phyloP scores from a whole-genome alignment of 495 filamentous ascomycete genomes.

The Xylaria telfairii region DNA sequence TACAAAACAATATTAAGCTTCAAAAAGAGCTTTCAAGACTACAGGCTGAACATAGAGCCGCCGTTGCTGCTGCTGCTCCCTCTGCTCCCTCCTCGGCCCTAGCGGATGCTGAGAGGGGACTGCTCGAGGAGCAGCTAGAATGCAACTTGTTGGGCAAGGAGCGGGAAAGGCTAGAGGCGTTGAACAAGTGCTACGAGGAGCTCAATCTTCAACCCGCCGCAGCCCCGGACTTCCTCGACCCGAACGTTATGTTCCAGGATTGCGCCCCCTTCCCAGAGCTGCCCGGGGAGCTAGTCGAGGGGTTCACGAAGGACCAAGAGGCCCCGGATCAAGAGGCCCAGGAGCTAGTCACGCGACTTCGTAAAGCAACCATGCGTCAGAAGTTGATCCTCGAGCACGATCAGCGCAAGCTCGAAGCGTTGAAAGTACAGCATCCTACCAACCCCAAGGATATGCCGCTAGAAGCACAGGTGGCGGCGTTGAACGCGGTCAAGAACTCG shows the following conservation, averaged over 20 bases:
- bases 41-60: conserved; percentile 37
- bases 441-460: conserved; percentile 39
- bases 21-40: conserved; percentile 52
- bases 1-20: conserved; percentile 63
- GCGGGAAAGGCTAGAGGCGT: conserved; percentile 56
- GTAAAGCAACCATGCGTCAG: conserved; percentile 68
- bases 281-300: conserved; percentile 53
- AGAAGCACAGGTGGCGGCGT: conserved; percentile 54
- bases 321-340: conserved; percentile 45
- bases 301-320: conserved; percentile 44
- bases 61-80: conserved; percentile 19
- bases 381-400: conserved; percentile 67
- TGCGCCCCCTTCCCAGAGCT: conserved; percentile 54
- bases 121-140: conserved; percentile 57
- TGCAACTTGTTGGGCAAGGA: conserved; percentile 58
- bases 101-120: conserved; percentile 38
- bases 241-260: conserved; percentile 48
- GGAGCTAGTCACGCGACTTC: conserved; percentile 64
- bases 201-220: conserved; percentile 62
- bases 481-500: conserved; percentile 63
- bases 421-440: conserved; percentile 51
- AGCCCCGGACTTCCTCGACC: conserved; percentile 54
- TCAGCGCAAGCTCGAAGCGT: conserved; percentile 63
- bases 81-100: conserved; percentile 15
- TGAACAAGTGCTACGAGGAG: conserved; percentile 50